A percentile compares a stretch with the other conserved stretches of the same genome.
These are phyloP conservation scores for Ochetophila trinervis DNA, from an alignment of 306 rosid genomes.

Conservation along the genomic window DNA sequence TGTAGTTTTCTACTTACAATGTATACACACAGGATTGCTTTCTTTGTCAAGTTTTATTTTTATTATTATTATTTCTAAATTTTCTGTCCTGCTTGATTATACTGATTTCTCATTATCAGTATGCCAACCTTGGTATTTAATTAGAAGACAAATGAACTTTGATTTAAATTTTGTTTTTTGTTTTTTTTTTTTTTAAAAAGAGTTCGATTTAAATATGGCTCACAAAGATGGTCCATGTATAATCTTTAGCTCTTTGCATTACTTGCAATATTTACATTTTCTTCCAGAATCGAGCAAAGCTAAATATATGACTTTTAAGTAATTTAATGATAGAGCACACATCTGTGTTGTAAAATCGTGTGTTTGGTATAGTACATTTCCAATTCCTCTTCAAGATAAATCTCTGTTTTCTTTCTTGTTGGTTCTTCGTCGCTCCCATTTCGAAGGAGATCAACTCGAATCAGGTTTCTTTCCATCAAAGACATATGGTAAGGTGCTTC, in stretches of 20 bases:
- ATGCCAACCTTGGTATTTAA: too few relatives aligned
- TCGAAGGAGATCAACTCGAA: slow-evolving; percentile 1
- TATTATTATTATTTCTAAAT: too few relatives aligned
- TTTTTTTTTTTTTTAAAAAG: too few relatives aligned
- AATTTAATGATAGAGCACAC: slow-evolving; percentile 2
- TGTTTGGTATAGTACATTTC: background rate
- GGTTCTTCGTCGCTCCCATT: background rate
- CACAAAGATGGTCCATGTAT: background rate
- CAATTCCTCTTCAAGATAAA: slow-evolving; percentile 13
- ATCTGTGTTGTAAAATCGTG: background rate
- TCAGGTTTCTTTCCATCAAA: background rate
- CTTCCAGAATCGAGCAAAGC: background rate
- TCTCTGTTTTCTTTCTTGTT: background rate
- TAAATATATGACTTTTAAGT: background rate
- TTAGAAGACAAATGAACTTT: too few relatives aligned
- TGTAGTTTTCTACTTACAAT: too few relatives aligned
- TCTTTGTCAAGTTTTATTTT: too few relatives aligned
- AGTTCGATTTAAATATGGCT: too few relatives aligned
- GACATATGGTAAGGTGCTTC: slow-evolving; percentile 12
- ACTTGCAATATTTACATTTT: background rate
- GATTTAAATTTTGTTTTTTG: too few relatives aligned
- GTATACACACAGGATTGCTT: too few relatives aligned
- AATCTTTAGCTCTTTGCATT: background rate
- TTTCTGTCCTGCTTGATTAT: too few relatives aligned
- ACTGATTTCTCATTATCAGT: too few relatives aligned